Evolutionary conservation across 164 flowering plant genomes (phyloP), one percentile per base, ranked within the genome.

Genomic region (Piper betle): DNA sequence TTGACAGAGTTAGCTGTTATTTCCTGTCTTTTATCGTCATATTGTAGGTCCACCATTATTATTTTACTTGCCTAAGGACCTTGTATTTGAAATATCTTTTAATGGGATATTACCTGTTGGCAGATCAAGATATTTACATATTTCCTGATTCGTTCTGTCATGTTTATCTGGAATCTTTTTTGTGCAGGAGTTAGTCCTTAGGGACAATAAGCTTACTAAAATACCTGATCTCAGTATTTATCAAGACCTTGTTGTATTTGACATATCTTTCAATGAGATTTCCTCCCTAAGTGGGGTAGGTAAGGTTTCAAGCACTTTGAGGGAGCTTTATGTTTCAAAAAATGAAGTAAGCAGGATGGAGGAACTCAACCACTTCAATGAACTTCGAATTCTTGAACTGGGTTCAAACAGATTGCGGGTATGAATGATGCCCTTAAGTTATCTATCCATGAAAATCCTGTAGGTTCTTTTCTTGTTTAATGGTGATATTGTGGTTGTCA

Each of bases 401-500:
- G 99, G 99, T 55, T 94, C 99, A 64, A 94, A 94, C 73, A 82
- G 81, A 78, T 77, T 94, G 60, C 78, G 97, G 86, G 99, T 94
- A 59, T 25, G 39, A 46, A 8, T 15, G 15, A 10, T 9, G 3
- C 50, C 15, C 7, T 46, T 46, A 15, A 5, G 11, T 9, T 46
- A 12, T 46, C 7, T 46, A 6, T 12, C 3, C 50, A 6, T 46
- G 9, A 46, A 46, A 46, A 9, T 46, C 15, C 6, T 46, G 15
- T 46, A 46, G 15, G 7, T 46, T 5, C 10, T 46, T 46, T 42
- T 6, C 11, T 42, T 42, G 3, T 46, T 46, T 2, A 46, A 46
- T 46, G 3, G 15, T 46, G 50, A 46, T 46, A 3, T 46, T 15
- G 15, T 46, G 12, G 10, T 2, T 46, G 15, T 46, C 9, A 46